These are phyloP conservation scores for Stentor roeselii DNA, from an alignment of 73 alveolate species.

Conservation along the genomic window DNA sequence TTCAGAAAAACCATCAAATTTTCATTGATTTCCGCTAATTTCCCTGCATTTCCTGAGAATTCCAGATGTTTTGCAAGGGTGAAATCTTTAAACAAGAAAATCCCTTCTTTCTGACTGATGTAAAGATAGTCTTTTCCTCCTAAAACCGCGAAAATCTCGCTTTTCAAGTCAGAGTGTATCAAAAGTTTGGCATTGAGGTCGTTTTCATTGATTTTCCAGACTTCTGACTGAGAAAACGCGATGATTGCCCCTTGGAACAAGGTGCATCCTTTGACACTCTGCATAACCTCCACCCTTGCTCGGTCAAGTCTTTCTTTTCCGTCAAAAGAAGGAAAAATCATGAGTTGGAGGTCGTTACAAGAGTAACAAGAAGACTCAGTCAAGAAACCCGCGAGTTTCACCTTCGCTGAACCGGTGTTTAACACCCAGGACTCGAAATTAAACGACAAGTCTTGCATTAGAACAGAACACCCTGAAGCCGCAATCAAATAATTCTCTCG, in stretches of 20 bases:
- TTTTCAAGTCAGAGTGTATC: not conserved
- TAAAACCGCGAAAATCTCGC: not conserved
- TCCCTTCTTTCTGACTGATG: not conserved
- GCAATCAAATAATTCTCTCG: not conserved
- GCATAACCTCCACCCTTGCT: not conserved
- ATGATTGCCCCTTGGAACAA: too few relatives aligned
- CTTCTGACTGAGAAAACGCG: not conserved
- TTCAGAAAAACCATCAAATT: not conserved
- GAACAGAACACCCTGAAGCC: not conserved
- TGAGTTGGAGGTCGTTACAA: not conserved
- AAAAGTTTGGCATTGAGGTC: not conserved
- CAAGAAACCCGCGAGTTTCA: not conserved
- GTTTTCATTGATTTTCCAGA: too few relatives aligned
- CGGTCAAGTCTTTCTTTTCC: too few relatives aligned
- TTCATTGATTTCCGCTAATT: not conserved
- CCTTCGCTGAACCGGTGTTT: too few relatives aligned
- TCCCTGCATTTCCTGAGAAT: not conserved
- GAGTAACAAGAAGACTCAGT: not conserved
- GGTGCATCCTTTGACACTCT: not conserved
- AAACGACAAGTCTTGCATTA: too few relatives aligned
- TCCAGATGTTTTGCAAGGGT: not conserved
- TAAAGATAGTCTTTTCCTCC: not conserved
- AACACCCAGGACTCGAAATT: too few relatives aligned
- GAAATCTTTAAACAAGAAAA: not conserved
- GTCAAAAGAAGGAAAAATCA: not conserved